A percentile compares a stretch with the other conserved stretches of the same genome.
Evolutionary conservation across 1,139 yeast genomes (phyloP).

Genomic region (Candida glucosophila): DNA sequence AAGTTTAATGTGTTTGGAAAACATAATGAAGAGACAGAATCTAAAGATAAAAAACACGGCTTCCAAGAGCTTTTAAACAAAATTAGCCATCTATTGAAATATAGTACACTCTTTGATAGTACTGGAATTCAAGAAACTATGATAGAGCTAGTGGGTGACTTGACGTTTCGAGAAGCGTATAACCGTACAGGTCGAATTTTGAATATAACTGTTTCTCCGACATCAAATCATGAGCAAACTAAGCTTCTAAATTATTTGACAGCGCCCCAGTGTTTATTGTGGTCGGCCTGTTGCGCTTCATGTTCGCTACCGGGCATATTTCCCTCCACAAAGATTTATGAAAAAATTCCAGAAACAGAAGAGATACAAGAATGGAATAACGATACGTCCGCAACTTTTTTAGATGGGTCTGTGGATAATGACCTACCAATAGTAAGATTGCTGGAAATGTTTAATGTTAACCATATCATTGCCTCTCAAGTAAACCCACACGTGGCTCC

Average conservation of each 20-base stretch:
- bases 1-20: constrained; percentile 64
- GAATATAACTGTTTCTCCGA: constrained; percentile 47
- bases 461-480: constrained; percentile 93
- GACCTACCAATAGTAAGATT: constrained; percentile 85
- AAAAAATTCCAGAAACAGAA: constrained; percentile 68
- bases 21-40: constrained; percentile 7
- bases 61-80: constrained; percentile 26
- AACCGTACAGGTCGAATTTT: constrained; percentile 51
- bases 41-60: constrained; percentile 31
- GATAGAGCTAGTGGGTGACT: constrained; percentile 75
- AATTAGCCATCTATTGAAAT: constrained; percentile 51
- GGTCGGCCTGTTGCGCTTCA: constrained; percentile 95
- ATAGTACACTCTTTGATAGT: constrained; percentile 86
- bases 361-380: constrained; percentile 76
- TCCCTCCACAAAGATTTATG: constrained; percentile 78
- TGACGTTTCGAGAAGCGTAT: constrained; percentile 62
- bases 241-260: constrained; percentile 38
- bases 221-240: constrained; percentile 57
- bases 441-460: constrained; percentile 93
- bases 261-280: constrained; percentile 42
- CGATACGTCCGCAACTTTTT: constrained; percentile 65
- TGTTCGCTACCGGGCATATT: constrained; percentile 91
- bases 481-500: constrained; percentile 97
- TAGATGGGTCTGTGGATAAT: constrained; percentile 94
- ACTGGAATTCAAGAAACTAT: constrained; percentile 64